Evolutionary conservation across 768 basidiomycete genomes (phyloP), one percentile per base, ranked within the genome.

Genomic region (Naematelia aurantialba): DNA sequence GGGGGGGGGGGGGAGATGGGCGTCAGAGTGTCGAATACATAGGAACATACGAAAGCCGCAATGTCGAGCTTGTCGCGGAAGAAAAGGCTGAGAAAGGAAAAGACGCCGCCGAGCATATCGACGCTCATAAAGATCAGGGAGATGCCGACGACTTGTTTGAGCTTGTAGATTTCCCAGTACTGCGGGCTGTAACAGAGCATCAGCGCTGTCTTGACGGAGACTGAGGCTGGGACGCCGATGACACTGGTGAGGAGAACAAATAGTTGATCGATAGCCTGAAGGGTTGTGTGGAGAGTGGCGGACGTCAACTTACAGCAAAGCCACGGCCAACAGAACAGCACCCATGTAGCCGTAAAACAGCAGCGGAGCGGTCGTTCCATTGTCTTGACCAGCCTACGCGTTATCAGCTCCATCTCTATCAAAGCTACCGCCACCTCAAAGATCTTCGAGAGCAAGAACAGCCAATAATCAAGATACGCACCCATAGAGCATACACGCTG

Each of bases 141-240:
- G 52, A 91, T 84, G 5, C 89, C 89, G 27, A 73, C 58, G 47
- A 77, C 76, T 58, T 77, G 70, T 62, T 79, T 80, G 66, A 81
- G 79, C 61, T 82, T 82, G 76, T 82, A 86, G 46, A 91, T 89
- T 69, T 89, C 87, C 73, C 81, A 84, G 67, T 86, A 90, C 73
- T 91, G 89, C 0, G 89, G 84, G 0, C 68, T 70, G 55, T 29
- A 45, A 1, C 8, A 39, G 34, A 17, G 34, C n/a, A n/a, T n/a
- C n/a, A n/a, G n/a, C n/a, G n/a, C n/a, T n/a, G n/a, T n/a, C n/a
- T n/a, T n/a, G n/a, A n/a, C n/a, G n/a, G n/a, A n/a, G n/a, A n/a
- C n/a, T n/a, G n/a, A n/a, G n/a, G n/a, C n/a, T n/a, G n/a, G n/a
- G n/a, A n/a, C n/a, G n/a, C n/a, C n/a, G n/a, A n/a, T n/a, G n/a